A percentile compares a stretch with the other conserved stretches of the same genome.
These are phyloP conservation scores for Nannochloropsis gaditana DNA, from an alignment of 108 stramenopile genomes.

Conservation along the genomic window DNA sequence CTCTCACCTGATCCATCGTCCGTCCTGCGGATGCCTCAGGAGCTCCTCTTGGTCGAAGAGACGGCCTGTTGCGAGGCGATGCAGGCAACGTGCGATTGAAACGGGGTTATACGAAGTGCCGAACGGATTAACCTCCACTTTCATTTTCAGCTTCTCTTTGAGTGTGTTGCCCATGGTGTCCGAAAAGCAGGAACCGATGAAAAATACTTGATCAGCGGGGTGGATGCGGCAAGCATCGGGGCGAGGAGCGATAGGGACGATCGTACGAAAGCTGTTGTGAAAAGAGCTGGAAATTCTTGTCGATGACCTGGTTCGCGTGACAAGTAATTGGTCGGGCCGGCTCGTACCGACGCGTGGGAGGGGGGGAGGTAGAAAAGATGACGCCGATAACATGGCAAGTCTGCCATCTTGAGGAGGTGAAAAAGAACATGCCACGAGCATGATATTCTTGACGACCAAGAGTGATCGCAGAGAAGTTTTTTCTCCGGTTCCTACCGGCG, in stretches of 20 bases:
- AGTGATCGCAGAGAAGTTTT: too few relatives aligned
- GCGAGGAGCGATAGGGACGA: not conserved
- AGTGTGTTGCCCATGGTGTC: not conserved
- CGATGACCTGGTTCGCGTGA: too few relatives aligned
- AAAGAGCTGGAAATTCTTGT: not conserved
- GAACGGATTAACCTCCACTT: not conserved
- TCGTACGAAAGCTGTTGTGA: not conserved
- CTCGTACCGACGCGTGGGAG: not conserved
- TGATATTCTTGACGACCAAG: too few relatives aligned
- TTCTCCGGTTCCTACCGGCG: too few relatives aligned
- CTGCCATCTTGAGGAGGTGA: too few relatives aligned
- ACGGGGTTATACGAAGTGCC: not conserved
- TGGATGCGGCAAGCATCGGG: not conserved
- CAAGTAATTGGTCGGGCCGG: too few relatives aligned
- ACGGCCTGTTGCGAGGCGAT: not conserved
- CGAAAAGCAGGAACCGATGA: constrained; percentile 7
- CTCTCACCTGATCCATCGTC: constrained; percentile 15
- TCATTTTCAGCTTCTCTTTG: not conserved
- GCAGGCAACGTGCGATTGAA: not conserved
- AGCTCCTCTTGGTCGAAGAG: not conserved
- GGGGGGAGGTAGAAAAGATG: not conserved
- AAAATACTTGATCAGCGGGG: not conserved
- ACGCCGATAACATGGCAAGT: too few relatives aligned
- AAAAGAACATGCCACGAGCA: too few relatives aligned
- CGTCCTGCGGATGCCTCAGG: constrained; percentile 1